These are phyloP conservation scores for Laguncularia racemosa DNA, from an alignment of 345 rosid genomes.

Conservation along the genomic window DNA sequence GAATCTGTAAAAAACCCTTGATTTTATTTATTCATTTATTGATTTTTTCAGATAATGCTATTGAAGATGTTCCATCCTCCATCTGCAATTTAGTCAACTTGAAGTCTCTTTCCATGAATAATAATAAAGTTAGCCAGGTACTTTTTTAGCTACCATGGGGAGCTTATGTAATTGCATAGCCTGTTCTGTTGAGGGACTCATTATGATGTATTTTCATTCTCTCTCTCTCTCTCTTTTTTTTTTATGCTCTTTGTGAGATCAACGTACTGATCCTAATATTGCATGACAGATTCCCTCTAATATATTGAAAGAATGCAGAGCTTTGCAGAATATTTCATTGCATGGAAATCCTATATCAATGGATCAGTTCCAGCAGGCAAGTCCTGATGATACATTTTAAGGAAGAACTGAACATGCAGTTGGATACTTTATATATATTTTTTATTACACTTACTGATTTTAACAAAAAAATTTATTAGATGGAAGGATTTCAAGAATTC, in stretches of 20 bases:
- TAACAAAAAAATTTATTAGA: conserved; percentile 25
- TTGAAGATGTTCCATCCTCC: conserved; percentile 78
- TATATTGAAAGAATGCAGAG: conserved; percentile 75
- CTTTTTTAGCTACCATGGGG: neutral
- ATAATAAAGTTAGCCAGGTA: conserved; percentile 75
- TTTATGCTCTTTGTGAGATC: neutral
- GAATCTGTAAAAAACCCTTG: too few species aligned
- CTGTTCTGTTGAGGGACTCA: too few species aligned
- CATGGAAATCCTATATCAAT: conserved; percentile 84
- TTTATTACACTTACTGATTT: neutral
- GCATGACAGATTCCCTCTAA: conserved; percentile 57
- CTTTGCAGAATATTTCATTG: conserved; percentile 80
- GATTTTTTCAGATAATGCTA: conserved; percentile 59
- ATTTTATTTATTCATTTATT: too few species aligned
- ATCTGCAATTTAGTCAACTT: conserved; percentile 70
- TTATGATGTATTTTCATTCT: too few species aligned
- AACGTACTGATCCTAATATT: neutral
- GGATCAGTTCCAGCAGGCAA: conserved; percentile 93
- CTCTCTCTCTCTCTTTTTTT: too few species aligned
- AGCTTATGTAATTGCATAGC: neutral
- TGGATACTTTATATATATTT: neutral
- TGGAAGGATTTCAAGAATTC: conserved; percentile 88
- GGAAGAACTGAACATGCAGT: neutral
- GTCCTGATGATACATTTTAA: conserved; percentile 7
- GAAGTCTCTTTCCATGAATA: conserved; percentile 68